phyloP scores from a whole-genome alignment of 805 yeast species.

The Candida peoriensis region DNA sequence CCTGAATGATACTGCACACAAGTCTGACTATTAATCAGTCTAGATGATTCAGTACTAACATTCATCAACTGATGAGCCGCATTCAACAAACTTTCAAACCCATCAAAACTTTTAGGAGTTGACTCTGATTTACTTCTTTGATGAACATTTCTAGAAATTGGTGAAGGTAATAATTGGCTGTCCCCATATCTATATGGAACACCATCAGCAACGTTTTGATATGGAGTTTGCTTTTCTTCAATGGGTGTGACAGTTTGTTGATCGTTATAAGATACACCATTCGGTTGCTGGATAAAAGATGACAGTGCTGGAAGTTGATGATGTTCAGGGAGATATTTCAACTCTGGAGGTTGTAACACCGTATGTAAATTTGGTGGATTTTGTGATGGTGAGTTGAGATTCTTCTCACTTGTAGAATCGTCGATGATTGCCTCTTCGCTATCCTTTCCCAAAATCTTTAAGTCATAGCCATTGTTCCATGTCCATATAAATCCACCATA shows the following conservation, averaged over 20 bases:
- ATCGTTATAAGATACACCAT: too few species aligned
- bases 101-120: conserved; percentile 20
- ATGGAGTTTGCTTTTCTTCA: neutral
- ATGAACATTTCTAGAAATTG: neutral
- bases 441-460: conserved; percentile 19
- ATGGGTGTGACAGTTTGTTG: neutral
- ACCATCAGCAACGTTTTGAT: neutral
- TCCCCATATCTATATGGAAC: conserved; percentile 1
- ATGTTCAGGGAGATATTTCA: neutral
- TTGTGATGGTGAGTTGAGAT: neutral
- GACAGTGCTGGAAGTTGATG: too few species aligned
- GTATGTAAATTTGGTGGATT: neutral
- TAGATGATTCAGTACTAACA: conserved; percentile 8
- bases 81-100: conserved; percentile 18
- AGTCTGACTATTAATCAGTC: too few species aligned
- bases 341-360: neutral
- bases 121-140: too few species aligned
- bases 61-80: conserved; percentile 24
- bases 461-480: conserved; percentile 19
- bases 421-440: conserved; percentile 9
- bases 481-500: conserved; percentile 27
- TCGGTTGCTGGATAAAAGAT: too few species aligned
- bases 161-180: neutral
- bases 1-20: too few species aligned
- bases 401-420: conserved; percentile 4